Evolutionary conservation across 1,139 yeast genomes (phyloP).

Genomic region (Diutina ranongensis): DNA sequence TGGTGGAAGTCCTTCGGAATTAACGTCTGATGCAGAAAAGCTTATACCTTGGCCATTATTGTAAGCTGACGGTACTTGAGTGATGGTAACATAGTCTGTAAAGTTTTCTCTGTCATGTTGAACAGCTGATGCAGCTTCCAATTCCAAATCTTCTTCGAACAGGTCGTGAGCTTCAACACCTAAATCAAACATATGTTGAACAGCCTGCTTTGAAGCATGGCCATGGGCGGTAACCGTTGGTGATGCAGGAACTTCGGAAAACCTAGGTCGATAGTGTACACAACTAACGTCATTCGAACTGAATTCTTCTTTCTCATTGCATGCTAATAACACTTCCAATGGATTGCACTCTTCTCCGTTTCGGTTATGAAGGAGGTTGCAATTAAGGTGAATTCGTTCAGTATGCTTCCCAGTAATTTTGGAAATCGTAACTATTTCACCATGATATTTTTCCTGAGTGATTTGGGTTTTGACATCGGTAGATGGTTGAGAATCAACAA

Average conservation of each 20-base stretch:
- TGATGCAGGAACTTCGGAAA: conserved; percentile 27
- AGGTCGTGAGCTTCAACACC: conserved; percentile 1
- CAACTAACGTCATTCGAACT: conserved; percentile 23
- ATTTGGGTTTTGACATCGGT: too few species aligned
- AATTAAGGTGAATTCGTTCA: conserved; percentile 54
- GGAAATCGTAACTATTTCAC: conserved; percentile 28
- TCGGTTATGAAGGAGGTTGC: conserved; percentile 41
- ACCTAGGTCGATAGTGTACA: conserved; percentile 14
- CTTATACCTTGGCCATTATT: too few species aligned
- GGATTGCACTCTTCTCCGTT: conserved; percentile 33
- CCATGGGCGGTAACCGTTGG: conserved; percentile 79
- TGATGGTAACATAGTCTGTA: conserved; percentile 1
- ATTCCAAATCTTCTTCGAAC: background rate
- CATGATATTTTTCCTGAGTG: conserved; percentile 16
- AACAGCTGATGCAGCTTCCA: background rate
- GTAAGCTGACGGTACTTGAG: background rate
- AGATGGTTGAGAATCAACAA: background rate
- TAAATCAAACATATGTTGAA: conserved; percentile 52
- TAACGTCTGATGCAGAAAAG: too few species aligned
- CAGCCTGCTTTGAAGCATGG: background rate
- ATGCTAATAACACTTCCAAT: conserved; percentile 51
- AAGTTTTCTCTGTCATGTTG: background rate
- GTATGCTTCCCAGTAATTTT: conserved; percentile 46
- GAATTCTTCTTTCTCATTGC: background rate
- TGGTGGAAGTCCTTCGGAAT: background rate